Conservation (phyloP, 2,329 filamentous ascomycete genomes). For the Aspergillus quadricinctus region DNA sequence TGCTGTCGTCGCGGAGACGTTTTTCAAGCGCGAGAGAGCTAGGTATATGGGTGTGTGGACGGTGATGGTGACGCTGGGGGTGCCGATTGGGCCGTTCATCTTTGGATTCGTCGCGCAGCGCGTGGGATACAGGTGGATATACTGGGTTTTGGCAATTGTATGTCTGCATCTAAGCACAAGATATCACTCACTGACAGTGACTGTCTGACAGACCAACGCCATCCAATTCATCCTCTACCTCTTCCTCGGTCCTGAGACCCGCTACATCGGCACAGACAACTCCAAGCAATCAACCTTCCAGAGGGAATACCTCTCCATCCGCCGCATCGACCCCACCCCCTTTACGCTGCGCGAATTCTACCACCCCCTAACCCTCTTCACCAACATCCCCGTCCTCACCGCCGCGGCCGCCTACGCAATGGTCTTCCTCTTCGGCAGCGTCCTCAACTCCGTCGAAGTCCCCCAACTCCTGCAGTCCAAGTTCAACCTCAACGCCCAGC, state of each 20-base stretch:
- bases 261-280: constrained; percentile 41
- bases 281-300: constrained; percentile 33
- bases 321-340: constrained; percentile 51
- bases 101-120: constrained; percentile 48
- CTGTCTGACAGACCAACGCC: constrained; percentile 51
- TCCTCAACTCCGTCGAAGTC: constrained; percentile 57
- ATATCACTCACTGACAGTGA: not conserved
- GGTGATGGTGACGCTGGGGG: constrained; percentile 47
- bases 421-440: constrained; percentile 53
- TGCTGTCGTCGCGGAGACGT: constrained; percentile 55
- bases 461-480: constrained; percentile 54
- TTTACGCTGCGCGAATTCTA: constrained; percentile 49
- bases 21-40: constrained; percentile 53
- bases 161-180: constrained; percentile 8
- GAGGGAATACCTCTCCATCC: constrained; percentile 43
- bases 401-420: constrained; percentile 55
- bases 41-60: constrained; percentile 58
- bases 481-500: constrained; percentile 55
- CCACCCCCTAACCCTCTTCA: constrained; percentile 46
- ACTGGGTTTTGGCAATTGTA: constrained; percentile 55
- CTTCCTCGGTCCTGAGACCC: constrained; percentile 53
- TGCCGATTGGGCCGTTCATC: constrained; percentile 38
- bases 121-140: constrained; percentile 57
- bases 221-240: constrained; percentile 55
- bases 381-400: constrained; percentile 47